A percentile compares a stretch with the other conserved stretches of the same genome.
phyloP scores from a whole-genome alignment of 2,329 filamentous ascomycete species.

The Akanthomyces lecanii region DNA sequence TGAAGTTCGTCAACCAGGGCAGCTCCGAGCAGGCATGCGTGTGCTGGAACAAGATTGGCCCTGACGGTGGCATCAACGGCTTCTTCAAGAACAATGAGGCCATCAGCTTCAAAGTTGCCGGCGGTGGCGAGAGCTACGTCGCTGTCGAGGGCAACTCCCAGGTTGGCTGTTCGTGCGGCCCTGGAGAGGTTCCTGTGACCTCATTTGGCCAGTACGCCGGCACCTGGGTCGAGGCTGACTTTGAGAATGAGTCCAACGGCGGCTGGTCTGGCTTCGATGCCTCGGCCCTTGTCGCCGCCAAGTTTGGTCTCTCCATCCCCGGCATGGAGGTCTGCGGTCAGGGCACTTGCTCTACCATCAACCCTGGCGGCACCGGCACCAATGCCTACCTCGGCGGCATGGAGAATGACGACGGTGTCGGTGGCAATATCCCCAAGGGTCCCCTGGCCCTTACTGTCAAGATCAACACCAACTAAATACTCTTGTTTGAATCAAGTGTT shows the following conservation, averaged over 20 bases:
- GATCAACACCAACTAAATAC: conserved; percentile 32
- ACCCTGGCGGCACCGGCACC: conserved; percentile 30
- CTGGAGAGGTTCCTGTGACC: conserved; percentile 32
- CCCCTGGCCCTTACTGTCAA: conserved; percentile 26
- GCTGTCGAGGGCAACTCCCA: conserved; percentile 45
- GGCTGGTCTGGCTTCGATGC: conserved; percentile 49
- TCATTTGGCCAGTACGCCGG: conserved; percentile 37
- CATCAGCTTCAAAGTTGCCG: conserved; percentile 38
- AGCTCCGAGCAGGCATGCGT: conserved; percentile 34
- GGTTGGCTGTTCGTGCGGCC: conserved; percentile 44
- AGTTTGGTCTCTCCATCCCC: conserved; percentile 27
- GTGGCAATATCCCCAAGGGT: conserved; percentile 35
- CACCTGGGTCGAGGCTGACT: conserved; percentile 50
- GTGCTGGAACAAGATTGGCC: conserved; percentile 52
- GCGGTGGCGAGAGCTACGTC: conserved; percentile 35
- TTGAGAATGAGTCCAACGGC: conserved; percentile 41
- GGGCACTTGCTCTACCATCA: conserved; percentile 40
- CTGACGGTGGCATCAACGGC: conserved; percentile 40
- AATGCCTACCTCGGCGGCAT: conserved; percentile 38
- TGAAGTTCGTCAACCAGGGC: conserved; percentile 38
- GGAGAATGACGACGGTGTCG: conserved; percentile 36
- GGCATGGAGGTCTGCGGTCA: conserved; percentile 37
- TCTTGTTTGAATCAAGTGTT: not conserved
- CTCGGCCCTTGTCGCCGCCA: conserved; percentile 43
- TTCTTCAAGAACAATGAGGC: conserved; percentile 42